Base-by-base conservation (phyloP, 176 grass and related monocot species). In the Coix lacrymajobi region DNA sequence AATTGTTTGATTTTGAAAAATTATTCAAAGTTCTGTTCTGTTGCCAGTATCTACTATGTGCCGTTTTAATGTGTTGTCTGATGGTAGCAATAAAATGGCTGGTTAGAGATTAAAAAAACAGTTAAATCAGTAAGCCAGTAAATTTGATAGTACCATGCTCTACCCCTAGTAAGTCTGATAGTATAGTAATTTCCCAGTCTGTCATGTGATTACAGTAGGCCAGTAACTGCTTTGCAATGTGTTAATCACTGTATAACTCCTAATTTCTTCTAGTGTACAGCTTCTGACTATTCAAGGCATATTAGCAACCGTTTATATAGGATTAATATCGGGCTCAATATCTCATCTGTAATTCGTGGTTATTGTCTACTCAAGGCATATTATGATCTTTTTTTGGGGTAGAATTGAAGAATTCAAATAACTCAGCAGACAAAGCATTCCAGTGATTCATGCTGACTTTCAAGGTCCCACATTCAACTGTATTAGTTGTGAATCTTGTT, bases 241-340 rank as follows among this genome's bases (percentile, higher is more conserved):
- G 38, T 51, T 81, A 81, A 41, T 69, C 15, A 65, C 61, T 41
- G 5, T 46, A 81, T 71, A 71, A 56, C 25, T 44, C 65, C 17
- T 66, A 19, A 28, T 41, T 30, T 76, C 31, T 36, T 81, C 12
- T 81, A 37, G 49, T 70, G 46, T 25, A 69, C 60, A 39, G 8
- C 26, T 75, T 89, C 67, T 81, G 11, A 69, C 41, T 81, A 79
- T 56, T 69, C 41, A 79, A 64, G 52, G 22, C 44, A 78, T 77
- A 86, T 39, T 65, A 31, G 3, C 73, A 81, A 65, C 43, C 34
- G 22, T 51, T 70, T 81, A 14, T 52, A 7, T 78, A 36, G 48
- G n/a, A 57, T 77, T 81, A 57, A 77, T 62, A n/a, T 69, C 3
- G 10, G 9, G 56, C 52, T 63, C 41, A 69, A 22, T 25, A 81